Percentiles rank a stretch among this genome's conserved stretches.
These are phyloP conservation scores for Ceratocystis huliohia DNA, from an alignment of 2,329 filamentous ascomycete species.

Conservation along the genomic window DNA sequence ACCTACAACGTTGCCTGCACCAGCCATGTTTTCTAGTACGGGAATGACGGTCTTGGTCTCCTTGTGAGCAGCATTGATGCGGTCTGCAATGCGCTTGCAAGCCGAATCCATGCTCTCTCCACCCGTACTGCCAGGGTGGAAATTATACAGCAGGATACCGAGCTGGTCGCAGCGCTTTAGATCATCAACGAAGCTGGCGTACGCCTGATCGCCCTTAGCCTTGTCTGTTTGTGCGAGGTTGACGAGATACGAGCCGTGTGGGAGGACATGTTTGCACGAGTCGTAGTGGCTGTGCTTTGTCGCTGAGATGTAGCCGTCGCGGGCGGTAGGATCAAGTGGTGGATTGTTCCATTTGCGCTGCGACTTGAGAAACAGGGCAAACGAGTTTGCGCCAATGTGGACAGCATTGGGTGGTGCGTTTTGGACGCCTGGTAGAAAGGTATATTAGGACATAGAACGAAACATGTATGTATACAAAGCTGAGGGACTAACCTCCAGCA, in stretches of 20 bases:
- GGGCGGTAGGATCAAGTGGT: constrained; percentile 54
- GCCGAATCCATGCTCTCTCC: constrained; percentile 52
- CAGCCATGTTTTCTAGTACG: constrained; percentile 91
- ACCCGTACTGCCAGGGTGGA: constrained; percentile 80
- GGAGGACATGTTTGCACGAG: constrained; percentile 60
- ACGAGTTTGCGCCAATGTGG: constrained; percentile 79
- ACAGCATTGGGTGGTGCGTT: constrained; percentile 69
- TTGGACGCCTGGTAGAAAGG: constrained; percentile 54
- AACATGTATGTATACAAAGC: not conserved
- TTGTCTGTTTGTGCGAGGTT: constrained; percentile 80
- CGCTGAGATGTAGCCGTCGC: constrained; percentile 54
- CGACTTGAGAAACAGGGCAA: constrained; percentile 90
- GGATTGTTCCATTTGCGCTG: constrained; percentile 91
- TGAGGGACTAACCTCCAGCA: constrained; percentile 54
- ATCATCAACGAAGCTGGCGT: constrained; percentile 76
- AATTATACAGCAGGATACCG: constrained; percentile 90
- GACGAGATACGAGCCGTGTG: constrained; percentile 91
- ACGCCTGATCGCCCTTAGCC: constrained; percentile 73
- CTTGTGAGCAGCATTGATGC: constrained; percentile 69
- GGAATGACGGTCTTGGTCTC: constrained; percentile 67
- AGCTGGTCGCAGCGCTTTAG: constrained; percentile 71
- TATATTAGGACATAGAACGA: not conserved
- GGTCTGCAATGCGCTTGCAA: constrained; percentile 63
- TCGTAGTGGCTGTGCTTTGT: constrained; percentile 61
- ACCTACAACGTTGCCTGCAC: constrained; percentile 75